These are phyloP conservation scores for Mortierella alpina DNA, from an alignment of 192 early-diverging fungal species.

Conservation along the genomic window DNA sequence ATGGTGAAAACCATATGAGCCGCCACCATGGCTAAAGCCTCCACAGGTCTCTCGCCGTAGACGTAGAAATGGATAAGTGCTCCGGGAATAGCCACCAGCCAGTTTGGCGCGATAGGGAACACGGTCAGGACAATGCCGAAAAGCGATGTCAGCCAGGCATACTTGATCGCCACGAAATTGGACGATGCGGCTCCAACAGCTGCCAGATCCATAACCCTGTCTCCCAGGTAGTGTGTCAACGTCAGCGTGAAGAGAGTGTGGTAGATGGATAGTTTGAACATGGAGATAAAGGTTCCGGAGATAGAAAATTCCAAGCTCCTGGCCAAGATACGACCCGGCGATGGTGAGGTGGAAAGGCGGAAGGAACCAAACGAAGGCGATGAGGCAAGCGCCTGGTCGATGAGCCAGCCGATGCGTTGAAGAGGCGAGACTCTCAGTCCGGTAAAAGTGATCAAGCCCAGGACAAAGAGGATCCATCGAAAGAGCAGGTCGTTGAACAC, in stretches of 20 bases:
- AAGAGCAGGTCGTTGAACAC: conserved; percentile 48
- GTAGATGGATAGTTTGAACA: conserved; percentile 50
- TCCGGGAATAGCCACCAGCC: conserved; percentile 41
- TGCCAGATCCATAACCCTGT: conserved; percentile 3
- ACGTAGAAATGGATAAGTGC: conserved; percentile 46
- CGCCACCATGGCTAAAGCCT: conserved; percentile 41
- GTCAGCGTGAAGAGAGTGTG: conserved; percentile 40
- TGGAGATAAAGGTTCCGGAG: conserved; percentile 43
- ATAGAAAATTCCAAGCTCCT: conserved; percentile 46
- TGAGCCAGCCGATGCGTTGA: conserved; percentile 41
- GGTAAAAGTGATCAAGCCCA: conserved; percentile 37
- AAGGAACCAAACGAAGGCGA: conserved; percentile 20
- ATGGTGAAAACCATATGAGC: conserved; percentile 26
- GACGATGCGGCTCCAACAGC: conserved; percentile 10
- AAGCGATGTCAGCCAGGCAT: conserved; percentile 46
- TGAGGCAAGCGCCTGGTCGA: conserved; percentile 38
- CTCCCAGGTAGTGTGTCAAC: conserved; percentile 30
- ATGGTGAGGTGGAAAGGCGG: conserved; percentile 16
- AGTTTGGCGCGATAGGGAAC: conserved; percentile 51
- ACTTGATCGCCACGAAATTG: conserved; percentile 36
- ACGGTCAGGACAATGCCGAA: conserved; percentile 31
- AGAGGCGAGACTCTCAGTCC: conserved; percentile 43
- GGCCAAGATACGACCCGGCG: conserved; percentile 39
- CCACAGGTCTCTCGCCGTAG: conserved; percentile 33
- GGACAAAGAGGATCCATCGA: conserved; percentile 44